A percentile compares a stretch with the other conserved stretches of the same genome.
Conservation (phyloP, 805 yeast genomes). For the Nakazawaea wyomingensis region DNA sequence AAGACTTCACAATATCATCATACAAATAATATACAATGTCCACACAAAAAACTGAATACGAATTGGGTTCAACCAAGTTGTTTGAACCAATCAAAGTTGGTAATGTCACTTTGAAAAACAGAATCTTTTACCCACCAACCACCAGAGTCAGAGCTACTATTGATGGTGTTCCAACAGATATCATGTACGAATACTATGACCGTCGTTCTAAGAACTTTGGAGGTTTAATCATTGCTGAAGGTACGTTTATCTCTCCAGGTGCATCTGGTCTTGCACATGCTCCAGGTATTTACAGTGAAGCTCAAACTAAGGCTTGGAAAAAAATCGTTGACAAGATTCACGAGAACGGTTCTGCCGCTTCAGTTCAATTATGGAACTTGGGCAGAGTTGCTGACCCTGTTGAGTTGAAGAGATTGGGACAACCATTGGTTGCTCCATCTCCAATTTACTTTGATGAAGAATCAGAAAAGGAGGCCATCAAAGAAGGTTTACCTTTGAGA, state of each 20-base stretch:
- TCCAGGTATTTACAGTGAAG: constrained; percentile 42
- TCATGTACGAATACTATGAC: constrained; percentile 40
- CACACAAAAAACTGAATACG: not conserved
- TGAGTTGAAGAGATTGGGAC: constrained; percentile 31
- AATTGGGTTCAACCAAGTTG: constrained; percentile 16
- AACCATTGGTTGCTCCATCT: constrained; percentile 40
- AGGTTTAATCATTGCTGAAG: constrained; percentile 34
- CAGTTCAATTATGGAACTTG: constrained; percentile 42
- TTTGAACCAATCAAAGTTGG: constrained; percentile 45
- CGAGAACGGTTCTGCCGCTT: constrained; percentile 34
- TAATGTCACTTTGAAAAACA: constrained; percentile 28
- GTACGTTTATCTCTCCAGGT: constrained; percentile 7
- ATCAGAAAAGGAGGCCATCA: constrained; percentile 11
- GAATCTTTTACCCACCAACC: constrained; percentile 24
- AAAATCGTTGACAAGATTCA: constrained; percentile 39
- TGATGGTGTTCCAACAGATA: constrained; percentile 35
- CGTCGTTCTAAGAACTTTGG: constrained; percentile 47
- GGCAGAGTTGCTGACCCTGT: constrained; percentile 26
- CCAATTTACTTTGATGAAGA: constrained; percentile 23
- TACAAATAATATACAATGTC: not conserved
- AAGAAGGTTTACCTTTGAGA: constrained; percentile 18
- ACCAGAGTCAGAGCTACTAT: constrained; percentile 18
- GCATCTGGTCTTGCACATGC: constrained; percentile 26
- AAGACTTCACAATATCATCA: too few species aligned
- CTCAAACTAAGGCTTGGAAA: constrained; percentile 34